These are phyloP conservation scores for Brasilioporus rufonigricans DNA, from an alignment of 768 basidiomycete species.

Conservation along the genomic window DNA sequence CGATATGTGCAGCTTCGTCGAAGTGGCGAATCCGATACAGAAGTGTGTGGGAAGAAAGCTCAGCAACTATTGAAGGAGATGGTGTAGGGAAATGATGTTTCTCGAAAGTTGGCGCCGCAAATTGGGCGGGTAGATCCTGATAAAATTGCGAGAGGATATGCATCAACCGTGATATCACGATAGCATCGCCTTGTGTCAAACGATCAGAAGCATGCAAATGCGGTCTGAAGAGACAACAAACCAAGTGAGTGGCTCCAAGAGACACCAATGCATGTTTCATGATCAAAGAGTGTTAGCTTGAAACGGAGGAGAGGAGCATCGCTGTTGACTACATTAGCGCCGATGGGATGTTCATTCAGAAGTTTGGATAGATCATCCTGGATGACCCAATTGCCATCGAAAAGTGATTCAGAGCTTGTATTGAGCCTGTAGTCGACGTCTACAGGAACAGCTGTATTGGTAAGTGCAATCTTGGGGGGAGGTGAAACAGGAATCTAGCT, in stretches of 20 bases:
- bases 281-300: slow-evolving; percentile 25
- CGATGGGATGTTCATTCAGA: slow-evolving; percentile 15
- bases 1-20: background rate
- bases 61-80: slow-evolving; percentile 5
- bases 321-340: slow-evolving; percentile 18
- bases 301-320: slow-evolving; percentile 22
- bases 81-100: slow-evolving; percentile 25
- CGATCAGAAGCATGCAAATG: background rate
- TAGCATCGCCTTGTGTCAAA: slow-evolving; percentile 27
- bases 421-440: slow-evolving; percentile 11
- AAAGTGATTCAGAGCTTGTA: slow-evolving; percentile 5
- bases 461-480: slow-evolving; percentile 22
- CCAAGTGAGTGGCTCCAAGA: slow-evolving; percentile 37
- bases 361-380: slow-evolving; percentile 21
- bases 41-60: slow-evolving; percentile 18
- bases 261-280: slow-evolving; percentile 31
- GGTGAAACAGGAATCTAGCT: background rate
- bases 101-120: slow-evolving; percentile 22
- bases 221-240: slow-evolving; percentile 1
- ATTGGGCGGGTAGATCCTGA: slow-evolving; percentile 15
- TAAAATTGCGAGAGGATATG: slow-evolving; percentile 29
- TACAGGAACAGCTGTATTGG: slow-evolving; percentile 17
- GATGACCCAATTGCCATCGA: slow-evolving; percentile 26
- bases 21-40: slow-evolving; percentile 15
- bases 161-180: slow-evolving; percentile 29